phyloP scores from a whole-genome alignment of 257 asterid species.

The Scutellaria barbata region DNA sequence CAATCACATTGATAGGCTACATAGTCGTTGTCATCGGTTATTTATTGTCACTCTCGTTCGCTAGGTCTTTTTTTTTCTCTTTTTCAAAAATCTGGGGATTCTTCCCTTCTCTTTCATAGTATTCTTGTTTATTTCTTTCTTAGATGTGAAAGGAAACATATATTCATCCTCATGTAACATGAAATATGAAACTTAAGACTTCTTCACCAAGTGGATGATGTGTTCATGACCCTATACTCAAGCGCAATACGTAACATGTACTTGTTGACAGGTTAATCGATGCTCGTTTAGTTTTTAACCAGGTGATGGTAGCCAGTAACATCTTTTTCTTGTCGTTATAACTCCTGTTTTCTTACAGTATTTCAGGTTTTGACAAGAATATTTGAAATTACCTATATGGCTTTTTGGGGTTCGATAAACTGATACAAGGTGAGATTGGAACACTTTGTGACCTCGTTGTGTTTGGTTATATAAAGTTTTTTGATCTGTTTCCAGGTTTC shows the following conservation, averaged over 20 bases:
- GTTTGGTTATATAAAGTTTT: no score
- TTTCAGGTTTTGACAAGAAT: neutral
- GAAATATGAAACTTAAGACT: conserved; percentile 29
- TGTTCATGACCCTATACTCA: neutral
- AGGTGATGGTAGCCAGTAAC: neutral
- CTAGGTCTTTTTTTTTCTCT: conserved; percentile 31
- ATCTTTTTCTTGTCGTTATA: neutral
- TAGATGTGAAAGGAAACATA: conserved; percentile 11
- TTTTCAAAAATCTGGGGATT: conserved; percentile 34
- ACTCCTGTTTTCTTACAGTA: neutral
- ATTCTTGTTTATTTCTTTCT: conserved; percentile 36
- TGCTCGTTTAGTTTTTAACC: neutral
- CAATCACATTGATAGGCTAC: conserved; percentile 22
- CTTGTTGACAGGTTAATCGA: neutral
- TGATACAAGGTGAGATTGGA: no score
- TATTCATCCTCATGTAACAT: conserved; percentile 40
- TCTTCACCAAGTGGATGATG: conserved; percentile 25
- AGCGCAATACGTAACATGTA: neutral
- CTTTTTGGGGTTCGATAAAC: no score
- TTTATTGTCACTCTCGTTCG: conserved; percentile 27
- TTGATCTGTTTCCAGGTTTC: no score
- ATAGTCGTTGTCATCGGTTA: conserved; percentile 29
- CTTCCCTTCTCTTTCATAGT: conserved; percentile 26
- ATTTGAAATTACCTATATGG: no score
- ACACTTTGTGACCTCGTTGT: no score